A percentile compares a stretch with the other conserved stretches of the same genome.
Conservation (phyloP, 1,139 yeast genomes). For the Eremothecium cymbalariae region DNA sequence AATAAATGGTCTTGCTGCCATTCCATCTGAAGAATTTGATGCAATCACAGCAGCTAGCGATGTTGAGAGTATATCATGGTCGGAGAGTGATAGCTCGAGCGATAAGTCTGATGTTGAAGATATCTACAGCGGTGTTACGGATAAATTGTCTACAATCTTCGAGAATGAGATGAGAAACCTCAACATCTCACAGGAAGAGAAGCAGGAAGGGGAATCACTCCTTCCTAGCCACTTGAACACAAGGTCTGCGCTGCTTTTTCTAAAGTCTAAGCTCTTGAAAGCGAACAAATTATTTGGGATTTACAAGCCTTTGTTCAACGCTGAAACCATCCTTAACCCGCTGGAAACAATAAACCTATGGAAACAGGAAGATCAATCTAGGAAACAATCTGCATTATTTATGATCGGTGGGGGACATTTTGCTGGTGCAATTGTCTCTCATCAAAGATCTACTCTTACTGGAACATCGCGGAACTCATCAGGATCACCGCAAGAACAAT, state of each 20-base stretch:
- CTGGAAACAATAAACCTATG: slow-evolving; percentile 29
- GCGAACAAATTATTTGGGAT: slow-evolving; percentile 50
- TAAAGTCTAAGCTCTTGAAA: slow-evolving; percentile 42
- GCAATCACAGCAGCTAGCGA: slow-evolving; percentile 24
- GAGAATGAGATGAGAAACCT: slow-evolving; percentile 27
- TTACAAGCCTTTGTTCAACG: slow-evolving; percentile 58
- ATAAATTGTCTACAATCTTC: slow-evolving; percentile 33
- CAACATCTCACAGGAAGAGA: not conserved
- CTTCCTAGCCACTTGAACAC: slow-evolving; percentile 51
- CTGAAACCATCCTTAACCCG: slow-evolving; percentile 33
- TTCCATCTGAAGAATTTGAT: slow-evolving; percentile 56
- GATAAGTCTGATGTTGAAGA: slow-evolving; percentile 29
- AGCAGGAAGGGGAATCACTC: not conserved
- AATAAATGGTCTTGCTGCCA: slow-evolving; percentile 39
- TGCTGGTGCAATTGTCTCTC: slow-evolving; percentile 89
- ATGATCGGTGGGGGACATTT: slow-evolving; percentile 99
- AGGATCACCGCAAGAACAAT: slow-evolving; percentile 44
- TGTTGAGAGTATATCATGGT: slow-evolving; percentile 13
- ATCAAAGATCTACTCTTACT: slow-evolving; percentile 45
- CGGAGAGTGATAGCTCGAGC: slow-evolving; percentile 10
- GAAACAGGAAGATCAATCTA: slow-evolving; percentile 25
- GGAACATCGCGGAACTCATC: slow-evolving; percentile 41
- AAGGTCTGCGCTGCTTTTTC: slow-evolving; percentile 53
- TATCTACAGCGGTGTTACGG: slow-evolving; percentile 21
- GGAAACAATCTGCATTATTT: slow-evolving; percentile 55